phyloP scores from a whole-genome alignment of 1,284 basidiomycete species.

The Rhizoctonia solani region DNA sequence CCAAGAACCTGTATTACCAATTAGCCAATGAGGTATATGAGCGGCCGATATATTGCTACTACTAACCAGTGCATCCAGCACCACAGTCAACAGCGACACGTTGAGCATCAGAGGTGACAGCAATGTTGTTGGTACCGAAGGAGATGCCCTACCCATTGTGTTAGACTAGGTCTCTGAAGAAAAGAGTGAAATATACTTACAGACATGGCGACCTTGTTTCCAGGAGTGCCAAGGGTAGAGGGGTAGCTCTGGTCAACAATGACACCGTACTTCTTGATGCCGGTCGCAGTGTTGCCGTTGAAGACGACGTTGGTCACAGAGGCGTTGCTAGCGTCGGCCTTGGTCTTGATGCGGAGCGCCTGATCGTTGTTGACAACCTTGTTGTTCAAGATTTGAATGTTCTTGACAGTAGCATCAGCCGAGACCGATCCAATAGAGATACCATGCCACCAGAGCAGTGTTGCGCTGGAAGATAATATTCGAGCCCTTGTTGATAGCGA shows the following conservation, averaged over 20 bases:
- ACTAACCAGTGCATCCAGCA: too few relatives aligned
- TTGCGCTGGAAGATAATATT: too few relatives aligned
- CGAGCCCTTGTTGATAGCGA: too few relatives aligned
- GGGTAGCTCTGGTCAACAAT: conserved; percentile 37
- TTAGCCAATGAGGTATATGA: too few relatives aligned
- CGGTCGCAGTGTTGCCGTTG: conserved; percentile 33
- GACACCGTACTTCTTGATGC: conserved; percentile 40
- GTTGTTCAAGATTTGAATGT: too few relatives aligned
- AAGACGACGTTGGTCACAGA: conserved; percentile 39
- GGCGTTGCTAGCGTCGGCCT: conserved; percentile 37
- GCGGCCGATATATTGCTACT: too few relatives aligned
- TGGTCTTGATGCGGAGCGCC: too few relatives aligned
- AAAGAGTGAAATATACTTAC: not conserved
- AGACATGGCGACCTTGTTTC: conserved; percentile 21
- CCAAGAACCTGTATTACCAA: conserved; percentile 37
- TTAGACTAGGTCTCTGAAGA: not conserved
- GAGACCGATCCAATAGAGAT: too few relatives aligned
- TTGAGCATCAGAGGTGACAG: conserved; percentile 28
- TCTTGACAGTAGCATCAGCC: too few relatives aligned
- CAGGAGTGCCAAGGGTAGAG: conserved; percentile 24
- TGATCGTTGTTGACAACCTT: too few relatives aligned
- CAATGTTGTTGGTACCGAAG: conserved; percentile 20
- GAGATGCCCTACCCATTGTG: not conserved
- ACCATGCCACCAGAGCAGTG: too few relatives aligned
- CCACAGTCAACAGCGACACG: conserved; percentile 37